Evolutionary conservation across 345 rosid species (phyloP).

Genomic region (Turnera subulata): DNA sequence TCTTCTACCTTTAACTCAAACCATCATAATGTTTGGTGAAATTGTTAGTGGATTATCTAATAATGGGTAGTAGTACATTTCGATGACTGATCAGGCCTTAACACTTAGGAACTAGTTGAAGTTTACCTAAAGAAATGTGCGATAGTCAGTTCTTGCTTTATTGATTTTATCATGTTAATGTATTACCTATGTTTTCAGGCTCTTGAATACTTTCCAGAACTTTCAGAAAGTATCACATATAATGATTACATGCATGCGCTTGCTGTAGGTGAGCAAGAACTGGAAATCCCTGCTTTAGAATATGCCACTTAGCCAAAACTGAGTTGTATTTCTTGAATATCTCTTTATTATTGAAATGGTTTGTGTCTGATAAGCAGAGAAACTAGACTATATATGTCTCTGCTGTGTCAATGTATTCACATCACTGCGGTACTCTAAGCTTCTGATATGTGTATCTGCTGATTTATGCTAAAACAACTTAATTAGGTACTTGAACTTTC

Average conservation of each 20-base stretch:
- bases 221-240: conserved; percentile 30
- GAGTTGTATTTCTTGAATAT: too few relatives aligned
- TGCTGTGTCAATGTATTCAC: too few relatives aligned
- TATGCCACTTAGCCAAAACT: too few relatives aligned
- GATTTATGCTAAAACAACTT: too few relatives aligned
- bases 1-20: too few relatives aligned
- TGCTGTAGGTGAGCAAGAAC: conserved; percentile 53
- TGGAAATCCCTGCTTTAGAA: too few relatives aligned
- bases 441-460: too few relatives aligned
- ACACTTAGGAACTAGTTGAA: not conserved
- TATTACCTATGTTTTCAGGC: conserved; percentile 34
- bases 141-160: not conserved
- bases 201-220: conserved; percentile 31
- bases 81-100: not conserved
- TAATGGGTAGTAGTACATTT: not conserved
- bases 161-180: conserved; percentile 7
- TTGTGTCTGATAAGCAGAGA: too few relatives aligned
- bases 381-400: too few relatives aligned
- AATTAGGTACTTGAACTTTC: not conserved
- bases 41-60: not conserved
- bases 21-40: not conserved
- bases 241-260: conserved; percentile 67
- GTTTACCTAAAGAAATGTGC: too few relatives aligned
- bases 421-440: too few relatives aligned
- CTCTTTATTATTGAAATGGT: too few relatives aligned